Evolutionary conservation across 495 filamentous ascomycete genomes (phyloP), one percentile per base, ranked within the genome.

Genomic region (Aspergillus steynii): DNA sequence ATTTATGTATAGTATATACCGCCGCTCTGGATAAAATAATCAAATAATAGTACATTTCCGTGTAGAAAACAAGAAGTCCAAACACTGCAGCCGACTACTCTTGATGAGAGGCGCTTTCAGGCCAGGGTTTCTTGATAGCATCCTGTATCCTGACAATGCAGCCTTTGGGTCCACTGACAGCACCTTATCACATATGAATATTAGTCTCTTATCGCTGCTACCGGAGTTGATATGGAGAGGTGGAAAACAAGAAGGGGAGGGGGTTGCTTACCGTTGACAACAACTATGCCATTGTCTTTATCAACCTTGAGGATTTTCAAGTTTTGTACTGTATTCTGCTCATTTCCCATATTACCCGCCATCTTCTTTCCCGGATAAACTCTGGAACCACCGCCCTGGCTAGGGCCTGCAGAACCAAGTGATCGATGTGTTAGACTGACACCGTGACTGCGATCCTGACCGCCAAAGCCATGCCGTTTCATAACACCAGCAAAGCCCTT

Each of bases 311-410:
- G 75, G 55, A 99, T 87, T 76, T 90, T 90, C 64, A 96, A 74
- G 71, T 96, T 96, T 81, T 97, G 93, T 20, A 91, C 80, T 45
- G 95, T 99, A 49, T 91, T 89, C 64, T 85, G 85, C 73, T 93
- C 81, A 59, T 87, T 87, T 28, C 95, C 95, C 95, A 99, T 97
- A 50, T 91, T 84, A 59, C 95, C 95, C 26, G 95, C 86, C 95
- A 99, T 99, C 75, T 90, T 91, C 86, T 99, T 99, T 54, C 95
- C 95, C 0, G 95, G 95, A 60, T 89, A 84, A 48, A 99, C 95
- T 66, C 95, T 82, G 49, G 91, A 95, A 73, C 95, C 95, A 72
- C 90, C 86, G 64, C 95, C 95, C 74, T 99, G 95, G 67, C 87
- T 87, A 45, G 87, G 90, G 64, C 95, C 95, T 12, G 85, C 79